phyloP scores from a whole-genome alignment of 2,329 filamentous ascomycete species.

The Diplodia seriata region DNA sequence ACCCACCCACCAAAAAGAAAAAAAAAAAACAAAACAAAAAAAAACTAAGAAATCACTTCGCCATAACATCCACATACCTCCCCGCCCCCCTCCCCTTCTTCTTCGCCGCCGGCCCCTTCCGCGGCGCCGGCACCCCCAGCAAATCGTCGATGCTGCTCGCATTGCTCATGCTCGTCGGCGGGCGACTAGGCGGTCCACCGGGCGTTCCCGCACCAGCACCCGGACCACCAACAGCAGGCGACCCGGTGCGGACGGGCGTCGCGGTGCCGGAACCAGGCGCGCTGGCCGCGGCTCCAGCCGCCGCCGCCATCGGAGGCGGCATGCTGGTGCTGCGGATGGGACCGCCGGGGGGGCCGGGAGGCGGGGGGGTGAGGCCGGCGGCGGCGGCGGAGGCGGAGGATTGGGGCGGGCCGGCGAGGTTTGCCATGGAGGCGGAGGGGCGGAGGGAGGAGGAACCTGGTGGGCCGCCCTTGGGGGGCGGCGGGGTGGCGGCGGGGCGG shows the following conservation, averaged over 20 bases:
- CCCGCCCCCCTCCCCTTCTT: conserved; percentile 76
- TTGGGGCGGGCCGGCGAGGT: conserved; percentile 34
- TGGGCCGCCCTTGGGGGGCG: conserved; percentile 69
- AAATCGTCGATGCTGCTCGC: conserved; percentile 96
- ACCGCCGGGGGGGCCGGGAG: not conserved
- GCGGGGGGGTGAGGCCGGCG: not conserved
- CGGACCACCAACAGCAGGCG: conserved; percentile 41
- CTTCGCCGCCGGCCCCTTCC: conserved; percentile 66
- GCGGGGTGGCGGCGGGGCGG: conserved; percentile 68
- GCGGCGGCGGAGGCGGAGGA: too few relatives aligned
- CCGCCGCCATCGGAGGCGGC: conserved; percentile 43
- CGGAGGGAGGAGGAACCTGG: too few relatives aligned
- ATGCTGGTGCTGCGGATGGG: conserved; percentile 43
- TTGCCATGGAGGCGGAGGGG: conserved; percentile 58
- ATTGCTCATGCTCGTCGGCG: conserved; percentile 82
- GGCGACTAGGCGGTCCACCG: conserved; percentile 53
- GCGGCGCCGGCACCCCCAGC: conserved; percentile 73
- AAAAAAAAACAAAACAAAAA: not conserved
- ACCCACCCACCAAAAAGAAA: not conserved
- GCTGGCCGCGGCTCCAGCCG: not conserved
- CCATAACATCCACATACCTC: conserved; percentile 96
- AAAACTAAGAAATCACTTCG: conserved; percentile 42
- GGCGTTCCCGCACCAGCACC: conserved; percentile 33
- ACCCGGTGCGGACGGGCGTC: conserved; percentile 45
- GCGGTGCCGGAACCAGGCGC: conserved; percentile 40